Evolutionary conservation across 345 rosid genomes (phyloP).

Genomic region (Populus nigra): DNA sequence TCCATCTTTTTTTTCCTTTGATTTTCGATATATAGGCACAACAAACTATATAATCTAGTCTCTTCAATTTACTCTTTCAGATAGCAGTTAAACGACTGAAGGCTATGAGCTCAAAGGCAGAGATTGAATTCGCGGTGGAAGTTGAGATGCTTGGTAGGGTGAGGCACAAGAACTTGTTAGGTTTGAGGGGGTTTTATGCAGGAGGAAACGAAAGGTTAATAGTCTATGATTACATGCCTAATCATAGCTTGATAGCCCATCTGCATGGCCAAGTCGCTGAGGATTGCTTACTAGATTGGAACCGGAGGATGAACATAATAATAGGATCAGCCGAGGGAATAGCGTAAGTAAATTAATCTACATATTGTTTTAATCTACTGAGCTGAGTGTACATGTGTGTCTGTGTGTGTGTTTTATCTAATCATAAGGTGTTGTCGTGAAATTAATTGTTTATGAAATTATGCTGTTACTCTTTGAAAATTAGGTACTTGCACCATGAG

Average conservation of each 20-base stretch:
- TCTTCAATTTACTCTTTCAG: slow-evolving; percentile 21
- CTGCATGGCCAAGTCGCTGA: slow-evolving; percentile 61
- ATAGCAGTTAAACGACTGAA: slow-evolving; percentile 69
- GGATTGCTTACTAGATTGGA: slow-evolving; percentile 62
- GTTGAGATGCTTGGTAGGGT: slow-evolving; percentile 75
- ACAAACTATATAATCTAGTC: not conserved
- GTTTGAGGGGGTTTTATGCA: slow-evolving; percentile 63
- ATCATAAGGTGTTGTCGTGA: too few species aligned
- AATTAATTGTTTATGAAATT: not conserved
- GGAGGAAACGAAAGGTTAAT: slow-evolving; percentile 66
- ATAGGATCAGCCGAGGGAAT: slow-evolving; percentile 68
- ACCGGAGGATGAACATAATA: slow-evolving; percentile 44
- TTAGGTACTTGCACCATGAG: slow-evolving; percentile 65
- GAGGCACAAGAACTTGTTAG: slow-evolving; percentile 58
- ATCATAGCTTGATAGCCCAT: slow-evolving; percentile 61
- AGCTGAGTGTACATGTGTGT: too few species aligned
- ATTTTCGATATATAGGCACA: not conserved
- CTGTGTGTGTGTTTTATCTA: too few species aligned
- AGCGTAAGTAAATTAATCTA: slow-evolving; percentile 36
- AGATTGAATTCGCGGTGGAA: slow-evolving; percentile 72
- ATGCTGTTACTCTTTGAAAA: not conserved
- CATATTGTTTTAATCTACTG: not conserved
- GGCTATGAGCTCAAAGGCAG: slow-evolving; percentile 61
- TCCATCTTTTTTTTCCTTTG: not conserved
- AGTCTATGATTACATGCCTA: slow-evolving; percentile 70